Base-by-base conservation (phyloP, 176 grass and related monocot genomes). In the Raddia guianensis region DNA sequence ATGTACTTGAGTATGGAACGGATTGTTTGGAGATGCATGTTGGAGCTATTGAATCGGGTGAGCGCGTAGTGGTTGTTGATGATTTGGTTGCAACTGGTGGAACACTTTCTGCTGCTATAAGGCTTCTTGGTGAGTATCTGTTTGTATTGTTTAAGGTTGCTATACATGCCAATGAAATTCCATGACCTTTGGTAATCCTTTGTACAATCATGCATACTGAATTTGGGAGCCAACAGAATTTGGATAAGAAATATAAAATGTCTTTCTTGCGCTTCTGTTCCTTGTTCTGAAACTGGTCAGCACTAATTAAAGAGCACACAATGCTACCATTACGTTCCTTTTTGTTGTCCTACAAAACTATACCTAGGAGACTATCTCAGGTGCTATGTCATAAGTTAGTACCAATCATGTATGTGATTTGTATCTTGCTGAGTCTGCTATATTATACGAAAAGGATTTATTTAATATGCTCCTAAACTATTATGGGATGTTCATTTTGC, bases 1-100 rank as follows among this genome's bases (percentile, higher is more conserved):
- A 98, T 49, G 88, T 72, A 15, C 90, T 98, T 11, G 95, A 98
- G 74, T 98, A 98, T 42, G 95, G 95, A 7, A 95, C 81, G 27
- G 95, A 98, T 75, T 94, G 92, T 87, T 82, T 98, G 81, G 95
- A 98, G 75, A 93, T 98, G 92, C 95, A 98, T 82, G 78, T 93
- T 78, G 95, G 92, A 67, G 90, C 88, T 78, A 65, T 89, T 68
- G 79, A 91, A 62, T 67, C 65, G 0, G 69, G 85, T 8, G 95
- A 98, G 35, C 90, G 84, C 0, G 86, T 86, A 15, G 80, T 98
- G 60, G 77, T 98, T 10, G 63, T 98, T 21, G 95, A 98, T 79
- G 95, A 98, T 82, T 64, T 98, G 62, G 90, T 98, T 72, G 95
- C 90, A 12, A 98, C 95, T 11, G 95, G 95, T 43, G 95, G 95